These are phyloP conservation scores for Chlamydomonas asymmetrica DNA, from an alignment of 139 green algal genomes.

Conservation along the genomic window DNA sequence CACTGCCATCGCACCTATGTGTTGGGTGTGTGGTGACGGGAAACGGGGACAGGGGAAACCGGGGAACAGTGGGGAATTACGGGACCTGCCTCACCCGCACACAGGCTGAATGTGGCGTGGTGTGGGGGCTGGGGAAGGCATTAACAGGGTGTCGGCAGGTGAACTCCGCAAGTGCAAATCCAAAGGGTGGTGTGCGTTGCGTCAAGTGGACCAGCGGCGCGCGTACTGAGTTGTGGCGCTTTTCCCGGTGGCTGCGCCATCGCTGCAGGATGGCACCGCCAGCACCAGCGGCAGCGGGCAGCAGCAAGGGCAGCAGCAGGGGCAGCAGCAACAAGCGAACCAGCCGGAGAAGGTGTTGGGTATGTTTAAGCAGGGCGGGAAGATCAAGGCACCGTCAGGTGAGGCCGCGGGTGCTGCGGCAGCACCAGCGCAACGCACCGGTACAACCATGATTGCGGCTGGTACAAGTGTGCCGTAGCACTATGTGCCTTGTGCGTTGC, in stretches of 20 bases:
- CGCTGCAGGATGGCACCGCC: slow-evolving; percentile 3
- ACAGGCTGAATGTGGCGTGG: too few species aligned
- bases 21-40: neutral
- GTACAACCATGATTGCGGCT: neutral
- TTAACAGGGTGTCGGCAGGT: neutral
- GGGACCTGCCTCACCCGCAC: too few species aligned
- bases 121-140: too few species aligned
- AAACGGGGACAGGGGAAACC: neutral
- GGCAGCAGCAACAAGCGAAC: neutral
- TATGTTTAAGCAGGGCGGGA: slow-evolving; percentile 51
- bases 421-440: neutral
- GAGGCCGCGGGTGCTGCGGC: neutral
- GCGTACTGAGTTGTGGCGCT: neutral
- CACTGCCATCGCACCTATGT: neutral
- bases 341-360: slow-evolving; percentile 22
- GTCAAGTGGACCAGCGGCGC: neutral
- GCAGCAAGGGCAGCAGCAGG: neutral
- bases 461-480: neutral
- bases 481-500: neutral
- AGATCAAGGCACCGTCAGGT: slow-evolving; percentile 26
- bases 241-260: neutral
- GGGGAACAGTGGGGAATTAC: neutral
- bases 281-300: neutral
- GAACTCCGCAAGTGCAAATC: neutral
- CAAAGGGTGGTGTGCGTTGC: neutral